Evolutionary conservation across 805 yeast species (phyloP).

Genomic region (Komagataella pseudopastoris): DNA sequence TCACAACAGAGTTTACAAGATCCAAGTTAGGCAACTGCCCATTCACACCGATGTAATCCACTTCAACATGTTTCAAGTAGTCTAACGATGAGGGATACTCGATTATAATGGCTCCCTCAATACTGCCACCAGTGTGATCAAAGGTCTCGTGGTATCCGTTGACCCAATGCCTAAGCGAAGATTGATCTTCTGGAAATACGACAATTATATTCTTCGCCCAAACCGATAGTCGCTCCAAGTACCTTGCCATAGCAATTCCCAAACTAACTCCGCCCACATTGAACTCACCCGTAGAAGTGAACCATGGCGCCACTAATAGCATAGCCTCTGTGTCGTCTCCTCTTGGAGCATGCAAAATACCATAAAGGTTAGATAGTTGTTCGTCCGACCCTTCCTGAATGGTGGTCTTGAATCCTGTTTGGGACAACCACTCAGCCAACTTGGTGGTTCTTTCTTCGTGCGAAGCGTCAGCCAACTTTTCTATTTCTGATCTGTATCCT

Average conservation of each 20-base stretch:
- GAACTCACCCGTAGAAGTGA: conserved; percentile 30
- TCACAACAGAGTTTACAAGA: conserved; percentile 69
- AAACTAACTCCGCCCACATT: conserved; percentile 78
- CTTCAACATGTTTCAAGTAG: conserved; percentile 58
- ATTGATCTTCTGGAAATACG: conserved; percentile 63
- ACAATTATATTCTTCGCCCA: conserved; percentile 93
- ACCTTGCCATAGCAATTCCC: conserved; percentile 60
- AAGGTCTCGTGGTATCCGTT: conserved; percentile 81
- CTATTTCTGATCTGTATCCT: conserved; percentile 60
- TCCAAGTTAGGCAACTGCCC: conserved; percentile 96
- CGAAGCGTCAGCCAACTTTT: conserved; percentile 20
- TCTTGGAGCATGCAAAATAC: conserved; percentile 80
- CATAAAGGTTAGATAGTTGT: conserved; percentile 39
- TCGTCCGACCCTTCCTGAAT: conserved; percentile 17
- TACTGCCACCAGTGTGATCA: conserved; percentile 84
- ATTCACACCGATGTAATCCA: conserved; percentile 77
- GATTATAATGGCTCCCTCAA: conserved; percentile 78
- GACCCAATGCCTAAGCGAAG: conserved; percentile 76
- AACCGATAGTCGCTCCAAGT: conserved; percentile 73
- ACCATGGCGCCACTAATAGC: conserved; percentile 85
- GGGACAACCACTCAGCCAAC: conserved; percentile 47
- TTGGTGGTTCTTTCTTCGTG: conserved; percentile 26
- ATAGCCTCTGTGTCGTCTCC: conserved; percentile 96
- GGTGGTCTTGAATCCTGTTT: conserved; percentile 59
- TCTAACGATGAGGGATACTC: conserved; percentile 61